A percentile compares a stretch with the other conserved stretches of the same genome.
Conservation (phyloP, 108 stramenopile species). For the Fragilaria radians region DNA sequence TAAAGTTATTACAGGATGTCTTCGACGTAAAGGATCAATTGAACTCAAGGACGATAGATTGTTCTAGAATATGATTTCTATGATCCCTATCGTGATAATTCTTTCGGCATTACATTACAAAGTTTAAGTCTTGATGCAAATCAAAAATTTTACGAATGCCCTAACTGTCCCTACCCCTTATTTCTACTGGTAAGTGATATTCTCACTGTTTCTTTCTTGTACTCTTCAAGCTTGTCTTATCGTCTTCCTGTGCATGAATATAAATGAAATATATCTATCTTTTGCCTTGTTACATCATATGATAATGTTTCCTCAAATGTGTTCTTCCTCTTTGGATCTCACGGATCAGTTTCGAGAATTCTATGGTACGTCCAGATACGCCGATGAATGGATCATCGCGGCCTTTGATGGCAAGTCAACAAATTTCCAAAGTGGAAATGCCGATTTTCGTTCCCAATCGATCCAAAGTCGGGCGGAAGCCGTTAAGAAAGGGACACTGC, state of each 20-base stretch:
- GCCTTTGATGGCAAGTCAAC: constrained; percentile 54
- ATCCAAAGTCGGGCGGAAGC: constrained; percentile 31
- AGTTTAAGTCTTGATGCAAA: constrained; percentile 44
- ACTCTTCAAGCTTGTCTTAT: too few species aligned
- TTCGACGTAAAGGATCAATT: too few species aligned
- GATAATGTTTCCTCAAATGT: too few species aligned
- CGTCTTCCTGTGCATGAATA: too few species aligned
- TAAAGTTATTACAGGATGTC: too few species aligned
- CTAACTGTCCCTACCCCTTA: background rate
- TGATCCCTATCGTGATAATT: constrained; percentile 34
- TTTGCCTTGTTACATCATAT: too few species aligned
- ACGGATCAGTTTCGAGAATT: background rate
- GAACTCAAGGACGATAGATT: too few species aligned
- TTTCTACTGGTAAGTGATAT: background rate
- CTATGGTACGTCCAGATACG: constrained; percentile 40
- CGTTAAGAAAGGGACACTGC: constrained; percentile 60
- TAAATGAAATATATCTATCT: too few species aligned
- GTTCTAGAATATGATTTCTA: too few species aligned
- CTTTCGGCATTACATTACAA: constrained; percentile 49
- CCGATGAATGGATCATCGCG: constrained; percentile 58
- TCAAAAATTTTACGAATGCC: constrained; percentile 18
- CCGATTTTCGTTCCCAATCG: constrained; percentile 28
- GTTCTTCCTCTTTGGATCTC: too few species aligned
- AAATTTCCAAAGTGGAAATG: constrained; percentile 53
- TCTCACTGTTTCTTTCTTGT: too few species aligned